Evolutionary conservation across 352 stramenopile genomes (phyloP).

Genomic region (Pythium folliculosum): DNA sequence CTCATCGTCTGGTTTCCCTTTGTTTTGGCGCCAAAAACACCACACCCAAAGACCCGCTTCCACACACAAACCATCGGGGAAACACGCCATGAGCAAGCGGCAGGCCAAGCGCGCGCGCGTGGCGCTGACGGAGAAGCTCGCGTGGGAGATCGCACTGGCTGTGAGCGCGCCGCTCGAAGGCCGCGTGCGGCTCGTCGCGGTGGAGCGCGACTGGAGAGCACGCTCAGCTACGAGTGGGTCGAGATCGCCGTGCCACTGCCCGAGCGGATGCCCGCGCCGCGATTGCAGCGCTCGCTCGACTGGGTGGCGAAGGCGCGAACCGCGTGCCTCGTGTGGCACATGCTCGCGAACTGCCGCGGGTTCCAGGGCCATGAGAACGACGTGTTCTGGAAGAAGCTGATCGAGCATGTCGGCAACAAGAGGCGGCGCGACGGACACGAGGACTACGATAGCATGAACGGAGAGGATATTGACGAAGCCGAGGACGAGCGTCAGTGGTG

Average conservation of each 20-base stretch:
- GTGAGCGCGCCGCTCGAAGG: not conserved
- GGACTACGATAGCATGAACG: not conserved
- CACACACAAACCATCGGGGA: too few species aligned
- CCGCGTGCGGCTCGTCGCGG: not conserved
- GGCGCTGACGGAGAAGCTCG: not conserved
- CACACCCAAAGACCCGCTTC: too few species aligned
- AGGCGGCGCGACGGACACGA: not conserved
- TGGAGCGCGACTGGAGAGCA: not conserved
- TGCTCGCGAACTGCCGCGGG: not conserved
- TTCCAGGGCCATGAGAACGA: not conserved
- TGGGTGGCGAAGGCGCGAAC: not conserved
- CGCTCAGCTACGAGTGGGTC: not conserved
- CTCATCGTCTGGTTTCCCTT: too few species aligned
- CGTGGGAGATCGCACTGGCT: not conserved
- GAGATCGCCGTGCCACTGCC: not conserved
- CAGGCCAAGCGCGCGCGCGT: not conserved
- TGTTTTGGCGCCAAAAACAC: too few species aligned
- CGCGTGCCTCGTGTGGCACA: not conserved
- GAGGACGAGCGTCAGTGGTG: constrained; percentile 3
- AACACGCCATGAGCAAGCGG: too few species aligned
- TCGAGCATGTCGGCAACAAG: not conserved
- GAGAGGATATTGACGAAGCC: not conserved
- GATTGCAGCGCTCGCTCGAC: not conserved
- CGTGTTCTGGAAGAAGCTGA: not conserved
- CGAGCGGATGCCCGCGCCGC: not conserved